Conservation (phyloP, 805 yeast species). For the Yamadazyma sp. region DNA sequence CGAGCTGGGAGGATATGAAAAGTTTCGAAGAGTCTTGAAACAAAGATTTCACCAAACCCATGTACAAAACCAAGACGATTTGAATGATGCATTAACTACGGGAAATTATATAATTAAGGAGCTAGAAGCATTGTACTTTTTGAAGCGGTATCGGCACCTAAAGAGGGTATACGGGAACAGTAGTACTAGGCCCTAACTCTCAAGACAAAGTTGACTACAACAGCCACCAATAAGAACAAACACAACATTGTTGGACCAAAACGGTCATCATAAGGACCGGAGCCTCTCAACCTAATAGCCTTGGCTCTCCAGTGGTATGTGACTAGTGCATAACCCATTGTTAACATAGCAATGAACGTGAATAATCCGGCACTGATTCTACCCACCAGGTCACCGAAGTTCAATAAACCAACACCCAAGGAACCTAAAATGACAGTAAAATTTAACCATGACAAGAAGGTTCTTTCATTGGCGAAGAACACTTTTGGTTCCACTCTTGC, state of each 20-base stretch:
- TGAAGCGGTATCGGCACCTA: slow-evolving; percentile 30
- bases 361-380: slow-evolving; percentile 90
- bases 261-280: slow-evolving; percentile 99
- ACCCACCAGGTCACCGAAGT: slow-evolving; percentile 94
- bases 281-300: slow-evolving; percentile 95
- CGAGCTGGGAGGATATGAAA: slow-evolving; percentile 28
- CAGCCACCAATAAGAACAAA: slow-evolving; percentile 88
- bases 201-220: slow-evolving; percentile 85
- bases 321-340: slow-evolving; percentile 92
- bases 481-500: slow-evolving; percentile 99
- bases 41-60: slow-evolving; percentile 19
- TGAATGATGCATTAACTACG: slow-evolving; percentile 24
- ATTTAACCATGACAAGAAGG: slow-evolving; percentile 96
- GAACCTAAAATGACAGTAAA: slow-evolving; percentile 98
- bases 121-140: slow-evolving; percentile 33
- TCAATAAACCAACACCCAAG: slow-evolving; percentile 90
- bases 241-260: slow-evolving; percentile 98
- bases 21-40: slow-evolving; percentile 23
- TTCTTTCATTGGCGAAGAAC: slow-evolving; percentile 97
- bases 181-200: slow-evolving; percentile 57
- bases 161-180: slow-evolving; percentile 23
- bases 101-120: slow-evolving; percentile 32
- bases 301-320: slow-evolving; percentile 99
- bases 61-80: slow-evolving; percentile 16
- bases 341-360: slow-evolving; percentile 95